Percentiles rank a stretch among this genome's conserved stretches.
Conservation (phyloP, 129 eudicot genomes). For the Solidago caesia region DNA sequence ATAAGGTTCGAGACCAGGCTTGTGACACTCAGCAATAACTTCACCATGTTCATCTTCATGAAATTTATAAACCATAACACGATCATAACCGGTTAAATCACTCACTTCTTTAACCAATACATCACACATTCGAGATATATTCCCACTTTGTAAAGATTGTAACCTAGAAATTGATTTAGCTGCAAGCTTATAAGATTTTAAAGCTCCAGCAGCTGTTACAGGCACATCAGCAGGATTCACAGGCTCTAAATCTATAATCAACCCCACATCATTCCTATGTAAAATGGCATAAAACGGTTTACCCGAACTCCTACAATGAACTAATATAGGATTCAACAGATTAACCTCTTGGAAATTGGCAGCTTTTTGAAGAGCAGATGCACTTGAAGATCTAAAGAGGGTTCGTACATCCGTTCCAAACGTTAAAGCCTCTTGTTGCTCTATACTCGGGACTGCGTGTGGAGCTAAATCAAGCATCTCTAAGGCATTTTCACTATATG, state of each 20-base stretch:
- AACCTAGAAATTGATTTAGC: slow-evolving; percentile 74
- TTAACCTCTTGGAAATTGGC: slow-evolving; percentile 50
- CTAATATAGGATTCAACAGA: slow-evolving; percentile 70
- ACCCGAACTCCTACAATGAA: slow-evolving; percentile 62
- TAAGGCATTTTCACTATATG: slow-evolving; percentile 71
- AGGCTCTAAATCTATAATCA: slow-evolving; percentile 82
- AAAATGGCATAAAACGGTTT: slow-evolving; percentile 84
- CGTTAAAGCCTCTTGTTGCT: slow-evolving; percentile 70
- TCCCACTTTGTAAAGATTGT: slow-evolving; percentile 78
- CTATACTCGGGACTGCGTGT: slow-evolving; percentile 77
- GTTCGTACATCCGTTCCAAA: slow-evolving; percentile 70
- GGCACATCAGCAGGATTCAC: slow-evolving; percentile 71
- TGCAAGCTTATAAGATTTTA: slow-evolving; percentile 77
- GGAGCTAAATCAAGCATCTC: slow-evolving; percentile 82
- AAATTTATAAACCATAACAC: slow-evolving; percentile 87
- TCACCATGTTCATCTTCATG: slow-evolving; percentile 95
- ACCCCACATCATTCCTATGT: slow-evolving; percentile 75
- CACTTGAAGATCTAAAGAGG: slow-evolving; percentile 58
- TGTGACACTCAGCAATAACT: slow-evolving; percentile 63
- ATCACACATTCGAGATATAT: slow-evolving; percentile 66
- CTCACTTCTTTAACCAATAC: slow-evolving; percentile 73
- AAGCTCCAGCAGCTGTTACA: slow-evolving; percentile 77
- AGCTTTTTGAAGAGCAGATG: slow-evolving; percentile 74
- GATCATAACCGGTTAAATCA: slow-evolving; percentile 77
- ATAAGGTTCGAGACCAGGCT: slow-evolving; percentile 66